phyloP scores from a whole-genome alignment of 2,329 filamentous ascomycete genomes.

The Cyanodermella asteris region DNA sequence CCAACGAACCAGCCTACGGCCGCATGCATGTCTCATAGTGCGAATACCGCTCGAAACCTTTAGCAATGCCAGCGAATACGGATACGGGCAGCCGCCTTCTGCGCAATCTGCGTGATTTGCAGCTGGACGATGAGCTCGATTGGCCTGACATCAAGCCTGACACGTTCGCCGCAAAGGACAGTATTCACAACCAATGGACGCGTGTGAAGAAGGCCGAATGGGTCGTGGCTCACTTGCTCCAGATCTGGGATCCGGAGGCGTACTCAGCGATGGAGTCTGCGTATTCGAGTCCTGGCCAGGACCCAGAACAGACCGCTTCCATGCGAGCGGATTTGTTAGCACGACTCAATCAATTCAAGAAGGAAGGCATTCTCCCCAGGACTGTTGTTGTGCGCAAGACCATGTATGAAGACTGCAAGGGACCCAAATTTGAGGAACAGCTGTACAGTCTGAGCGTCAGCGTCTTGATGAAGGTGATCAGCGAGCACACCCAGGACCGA shows the following conservation, averaged over 20 bases:
- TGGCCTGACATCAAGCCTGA: constrained; percentile 56
- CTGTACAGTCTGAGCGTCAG: constrained; percentile 64
- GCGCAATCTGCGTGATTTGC: constrained; percentile 62
- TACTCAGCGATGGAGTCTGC: too few species aligned
- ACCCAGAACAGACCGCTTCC: too few species aligned
- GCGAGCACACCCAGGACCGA: too few species aligned
- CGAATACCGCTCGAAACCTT: too few species aligned
- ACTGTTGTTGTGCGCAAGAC: constrained; percentile 73
- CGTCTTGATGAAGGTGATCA: constrained; percentile 53
- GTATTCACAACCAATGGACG: constrained; percentile 54
- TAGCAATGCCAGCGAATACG: constrained; percentile 22
- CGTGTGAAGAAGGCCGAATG: constrained; percentile 71
- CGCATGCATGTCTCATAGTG: background rate
- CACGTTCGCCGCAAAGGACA: constrained; percentile 47
- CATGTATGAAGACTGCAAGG: constrained; percentile 91
- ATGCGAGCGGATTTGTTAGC: constrained; percentile 66
- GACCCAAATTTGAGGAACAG: constrained; percentile 72
- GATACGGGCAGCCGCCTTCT: constrained; percentile 57
- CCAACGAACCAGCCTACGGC: constrained; percentile 3
- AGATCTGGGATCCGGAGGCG: constrained; percentile 58
- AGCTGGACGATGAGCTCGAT: constrained; percentile 52
- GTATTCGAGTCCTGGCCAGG: too few species aligned
- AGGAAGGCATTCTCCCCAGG: constrained; percentile 58
- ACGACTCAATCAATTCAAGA: constrained; percentile 66
- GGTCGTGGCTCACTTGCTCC: constrained; percentile 72